Conservation (phyloP, 345 rosid species). For the Rhizophora apiculata region DNA sequence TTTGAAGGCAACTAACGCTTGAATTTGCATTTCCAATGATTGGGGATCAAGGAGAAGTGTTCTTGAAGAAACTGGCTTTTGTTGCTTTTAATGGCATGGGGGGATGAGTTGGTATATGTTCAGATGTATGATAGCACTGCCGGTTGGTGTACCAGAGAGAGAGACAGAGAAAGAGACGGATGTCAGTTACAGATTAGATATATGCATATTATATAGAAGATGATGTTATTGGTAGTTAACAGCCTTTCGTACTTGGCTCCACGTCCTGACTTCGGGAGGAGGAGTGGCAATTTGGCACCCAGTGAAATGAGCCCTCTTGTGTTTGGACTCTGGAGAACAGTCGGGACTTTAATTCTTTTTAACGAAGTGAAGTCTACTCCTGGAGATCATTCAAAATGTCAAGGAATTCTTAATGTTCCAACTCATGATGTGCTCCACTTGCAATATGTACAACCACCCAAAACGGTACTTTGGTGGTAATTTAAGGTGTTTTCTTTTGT, state of each 20-base stretch:
- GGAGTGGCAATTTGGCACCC: constrained; percentile 2
- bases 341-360: too few relatives aligned
- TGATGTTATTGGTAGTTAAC: not conserved
- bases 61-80: constrained; percentile 23
- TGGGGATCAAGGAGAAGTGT: not conserved
- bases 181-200: too few relatives aligned
- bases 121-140: not conserved
- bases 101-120: not conserved
- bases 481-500: too few relatives aligned
- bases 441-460: too few relatives aligned
- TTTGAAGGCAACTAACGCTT: constrained; percentile 52
- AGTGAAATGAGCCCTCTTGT: not conserved
- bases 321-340: too few relatives aligned
- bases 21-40: constrained; percentile 45
- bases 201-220: not conserved
- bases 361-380: too few relatives aligned
- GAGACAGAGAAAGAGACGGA: not conserved
- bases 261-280: constrained; percentile 1
- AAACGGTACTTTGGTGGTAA: too few relatives aligned
- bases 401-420: too few relatives aligned
- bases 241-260: constrained; percentile 1
- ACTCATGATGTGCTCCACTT: too few relatives aligned
- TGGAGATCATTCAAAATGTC: too few relatives aligned
- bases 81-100: not conserved
- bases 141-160: constrained; percentile 14